Base-by-base conservation (phyloP, 106 monocot genomes). In the Narthecium ossifragum region DNA sequence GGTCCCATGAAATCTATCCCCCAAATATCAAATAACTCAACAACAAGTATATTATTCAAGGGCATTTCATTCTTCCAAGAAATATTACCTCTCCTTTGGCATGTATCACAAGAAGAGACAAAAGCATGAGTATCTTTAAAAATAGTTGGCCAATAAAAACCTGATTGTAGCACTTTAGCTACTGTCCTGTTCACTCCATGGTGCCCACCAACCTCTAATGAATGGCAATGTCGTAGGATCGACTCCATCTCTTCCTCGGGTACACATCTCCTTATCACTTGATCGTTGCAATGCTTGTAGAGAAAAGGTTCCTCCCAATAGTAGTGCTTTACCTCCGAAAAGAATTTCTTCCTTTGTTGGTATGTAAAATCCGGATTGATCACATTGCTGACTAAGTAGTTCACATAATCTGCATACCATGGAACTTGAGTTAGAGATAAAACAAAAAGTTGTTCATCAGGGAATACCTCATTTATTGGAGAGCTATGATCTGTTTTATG, bases 141-240 rank as follows among this genome's bases (percentile, higher is more conserved):
- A 34, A 57, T 34, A 17, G 56, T 33, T 34, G 32, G n/a, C 56
- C 32, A 57, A 20, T 57, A 33, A 34, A 32, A 57, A 57, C 31
- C 32, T 17, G 32, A 57, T 34, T 57, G 56, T 17, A 57, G 34
- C 6, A 57, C 21, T 20, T 57, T 34, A 17, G 17, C 56, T 1
- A 27, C 2, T 57, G 21, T 57, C 34, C 20, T 31, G 6, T 3
- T 34, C 20, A 12, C 21, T 4, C 56, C 56, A 34, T 26, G 34
- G 20, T 57, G 56, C 4, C 56, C 56, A 26, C 32, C 56, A 57
- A 14, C 32, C 12, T 5, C 5, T 28, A 26, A 53, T 26, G 27
- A 26, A 53, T 53, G 53, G 30, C 53, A 53, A 29, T 53, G 1
- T 4, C 13, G 53, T 29, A 53, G 17, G 8, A 53, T 27, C 3